Evolutionary conservation across 164 flowering plant species (phyloP).

Genomic region (Saururus chinensis): DNA sequence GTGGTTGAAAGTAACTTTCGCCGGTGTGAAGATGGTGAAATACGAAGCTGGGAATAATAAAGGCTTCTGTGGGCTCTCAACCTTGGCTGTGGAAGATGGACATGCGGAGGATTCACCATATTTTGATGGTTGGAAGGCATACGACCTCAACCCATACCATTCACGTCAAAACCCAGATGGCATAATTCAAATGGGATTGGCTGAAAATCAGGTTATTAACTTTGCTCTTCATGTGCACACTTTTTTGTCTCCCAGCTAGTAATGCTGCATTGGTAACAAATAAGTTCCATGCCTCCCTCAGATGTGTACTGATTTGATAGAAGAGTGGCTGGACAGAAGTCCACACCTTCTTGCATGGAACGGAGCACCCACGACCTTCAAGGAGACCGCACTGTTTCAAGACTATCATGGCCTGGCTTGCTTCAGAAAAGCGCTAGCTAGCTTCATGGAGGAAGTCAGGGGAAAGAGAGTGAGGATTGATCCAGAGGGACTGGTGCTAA

Average conservation of each 20-base stretch:
- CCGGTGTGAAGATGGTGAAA: neutral
- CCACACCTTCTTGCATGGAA: constrained; percentile 11
- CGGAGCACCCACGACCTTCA: constrained; percentile 15
- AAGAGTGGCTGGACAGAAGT: constrained; percentile 15
- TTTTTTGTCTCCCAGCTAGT: no score
- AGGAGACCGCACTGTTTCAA: constrained; percentile 24
- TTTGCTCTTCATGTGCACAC: neutral
- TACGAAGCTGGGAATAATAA: no score
- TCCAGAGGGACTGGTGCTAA: constrained; percentile 14
- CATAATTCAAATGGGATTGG: constrained; percentile 56
- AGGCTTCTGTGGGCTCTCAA: constrained; percentile 4
- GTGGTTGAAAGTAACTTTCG: neutral
- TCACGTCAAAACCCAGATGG: constrained; percentile 37
- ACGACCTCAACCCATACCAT: constrained; percentile 36
- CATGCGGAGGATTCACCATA: constrained; percentile 36
- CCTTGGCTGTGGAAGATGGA: constrained; percentile 8
- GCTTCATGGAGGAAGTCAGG: constrained; percentile 18
- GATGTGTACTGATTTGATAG: constrained; percentile 20
- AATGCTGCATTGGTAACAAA: no score
- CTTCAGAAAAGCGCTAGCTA: constrained; percentile 11
- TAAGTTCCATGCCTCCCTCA: neutral
- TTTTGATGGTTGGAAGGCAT: constrained; percentile 43
- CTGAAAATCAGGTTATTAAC: constrained; percentile 46
- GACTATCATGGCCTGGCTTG: constrained; percentile 27
- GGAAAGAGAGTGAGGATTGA: constrained; percentile 35